phyloP scores from a whole-genome alignment of 345 rosid species.

The Carallia brachiata region DNA sequence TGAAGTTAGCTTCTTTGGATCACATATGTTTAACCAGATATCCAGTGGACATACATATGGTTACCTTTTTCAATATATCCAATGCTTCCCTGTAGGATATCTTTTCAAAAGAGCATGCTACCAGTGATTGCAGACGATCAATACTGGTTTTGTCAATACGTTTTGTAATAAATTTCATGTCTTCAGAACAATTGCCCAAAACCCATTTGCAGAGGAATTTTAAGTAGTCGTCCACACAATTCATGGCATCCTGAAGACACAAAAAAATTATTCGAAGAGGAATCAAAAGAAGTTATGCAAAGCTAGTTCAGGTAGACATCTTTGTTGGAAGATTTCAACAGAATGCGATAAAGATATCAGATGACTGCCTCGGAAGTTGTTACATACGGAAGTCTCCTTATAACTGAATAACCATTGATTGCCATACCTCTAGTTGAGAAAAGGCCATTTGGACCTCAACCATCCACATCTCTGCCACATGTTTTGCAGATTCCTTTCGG shows the following conservation, averaged over 20 bases:
- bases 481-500: constrained; percentile 45
- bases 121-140: constrained; percentile 52
- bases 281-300: background rate
- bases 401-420: background rate
- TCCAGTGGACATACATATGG: background rate
- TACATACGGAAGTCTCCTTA: background rate
- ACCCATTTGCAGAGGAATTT: constrained; percentile 75
- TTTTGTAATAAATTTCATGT: constrained; percentile 57
- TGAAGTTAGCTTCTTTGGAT: background rate
- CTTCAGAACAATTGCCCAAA: constrained; percentile 58
- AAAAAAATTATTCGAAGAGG: background rate
- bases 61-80: constrained; percentile 54
- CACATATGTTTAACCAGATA: background rate
- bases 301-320: too few relatives aligned
- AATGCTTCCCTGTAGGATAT: constrained; percentile 65
- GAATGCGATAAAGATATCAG: background rate
- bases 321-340: background rate
- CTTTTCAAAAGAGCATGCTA: constrained; percentile 41
- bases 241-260: constrained; percentile 66
- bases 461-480: constrained; percentile 76
- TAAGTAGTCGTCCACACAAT: constrained; percentile 66
- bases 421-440: constrained; percentile 67
- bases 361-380: too few relatives aligned
- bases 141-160: constrained; percentile 51
- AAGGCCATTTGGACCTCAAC: constrained; percentile 82